Conservation (phyloP, 2,329 filamentous ascomycete species). For the Diaporthe velutina region DNA sequence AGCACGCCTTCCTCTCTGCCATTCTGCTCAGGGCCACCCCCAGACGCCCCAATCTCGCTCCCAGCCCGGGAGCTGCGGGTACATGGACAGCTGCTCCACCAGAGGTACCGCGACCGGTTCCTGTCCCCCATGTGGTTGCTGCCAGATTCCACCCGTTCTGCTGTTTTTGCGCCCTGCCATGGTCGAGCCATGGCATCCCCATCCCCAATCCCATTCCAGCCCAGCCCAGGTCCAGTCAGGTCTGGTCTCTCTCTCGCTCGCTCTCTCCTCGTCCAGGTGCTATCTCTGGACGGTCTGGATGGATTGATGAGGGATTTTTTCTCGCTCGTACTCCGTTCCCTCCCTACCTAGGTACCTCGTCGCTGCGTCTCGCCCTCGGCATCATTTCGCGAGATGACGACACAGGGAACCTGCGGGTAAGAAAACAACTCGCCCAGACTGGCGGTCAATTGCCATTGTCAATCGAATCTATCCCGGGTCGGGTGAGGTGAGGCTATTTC, state of each 20-base stretch:
- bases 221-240: slow-evolving; percentile 14
- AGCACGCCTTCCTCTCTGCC: not conserved
- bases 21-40: slow-evolving; percentile 13
- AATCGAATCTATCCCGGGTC: not conserved
- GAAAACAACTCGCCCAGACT: slow-evolving; percentile 27
- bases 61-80: slow-evolving; percentile 11
- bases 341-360: slow-evolving; percentile 9
- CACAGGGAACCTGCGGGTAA: slow-evolving; percentile 29
- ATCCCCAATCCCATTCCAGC: slow-evolving; percentile 18
- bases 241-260: not conserved
- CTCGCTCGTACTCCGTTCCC: slow-evolving; percentile 25
- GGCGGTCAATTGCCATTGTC: slow-evolving; percentile 34
- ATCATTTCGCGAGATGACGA: slow-evolving; percentile 39
- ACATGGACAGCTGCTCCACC: slow-evolving; percentile 14
- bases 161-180: not conserved
- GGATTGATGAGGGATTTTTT: slow-evolving; percentile 34
- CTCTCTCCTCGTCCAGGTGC: slow-evolving; percentile 9
- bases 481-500: slow-evolving; percentile 32
- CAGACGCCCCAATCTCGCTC: slow-evolving; percentile 33
- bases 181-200: slow-evolving; percentile 1
- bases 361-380: slow-evolving; percentile 36
- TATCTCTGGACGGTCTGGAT: slow-evolving; percentile 21
- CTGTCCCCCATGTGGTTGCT: slow-evolving; percentile 4
- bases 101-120: slow-evolving; percentile 13
- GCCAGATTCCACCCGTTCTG: slow-evolving; percentile 5